phyloP scores from a whole-genome alignment of 176 grass and related monocot species.

The Thinopyrum elongatum region DNA sequence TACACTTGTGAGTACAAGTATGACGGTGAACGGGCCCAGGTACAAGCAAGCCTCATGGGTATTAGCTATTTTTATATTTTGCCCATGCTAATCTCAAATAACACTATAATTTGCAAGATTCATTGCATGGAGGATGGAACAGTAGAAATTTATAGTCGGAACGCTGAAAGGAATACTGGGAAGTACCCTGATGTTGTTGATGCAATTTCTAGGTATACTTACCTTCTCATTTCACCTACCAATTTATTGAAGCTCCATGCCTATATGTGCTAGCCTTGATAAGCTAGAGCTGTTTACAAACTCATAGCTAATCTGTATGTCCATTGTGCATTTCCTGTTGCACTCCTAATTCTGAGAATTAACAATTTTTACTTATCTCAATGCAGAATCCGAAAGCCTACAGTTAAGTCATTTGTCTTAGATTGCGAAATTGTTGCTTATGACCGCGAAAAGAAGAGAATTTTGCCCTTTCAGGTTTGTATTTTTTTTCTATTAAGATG shows the following conservation, averaged over 20 bases:
- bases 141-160: constrained; percentile 96
- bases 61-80: constrained; percentile 23
- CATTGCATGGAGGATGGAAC: constrained; percentile 98
- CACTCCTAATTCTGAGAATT: constrained; percentile 12
- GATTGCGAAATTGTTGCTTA: constrained; percentile 98
- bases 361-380: constrained; percentile 36
- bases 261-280: neutral
- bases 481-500: constrained; percentile 32
- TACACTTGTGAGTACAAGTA: constrained; percentile 99
- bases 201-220: constrained; percentile 76
- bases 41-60: constrained; percentile 31
- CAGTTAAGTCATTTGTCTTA: constrained; percentile 88
- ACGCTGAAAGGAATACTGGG: constrained; percentile 95
- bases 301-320: neutral
- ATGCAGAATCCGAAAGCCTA: constrained; percentile 83
- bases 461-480: constrained; percentile 96
- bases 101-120: constrained; percentile 60
- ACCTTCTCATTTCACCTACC: neutral
- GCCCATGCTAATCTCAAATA: constrained; percentile 11
- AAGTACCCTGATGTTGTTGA: constrained; percentile 98
- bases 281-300: neutral
- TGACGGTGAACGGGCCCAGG: constrained; percentile 99
- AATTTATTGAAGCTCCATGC: constrained; percentile 6
- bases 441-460: constrained; percentile 79
- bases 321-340: neutral